These are phyloP conservation scores for Solioccasus polychromus DNA, from an alignment of 768 basidiomycete genomes.

Conservation along the genomic window DNA sequence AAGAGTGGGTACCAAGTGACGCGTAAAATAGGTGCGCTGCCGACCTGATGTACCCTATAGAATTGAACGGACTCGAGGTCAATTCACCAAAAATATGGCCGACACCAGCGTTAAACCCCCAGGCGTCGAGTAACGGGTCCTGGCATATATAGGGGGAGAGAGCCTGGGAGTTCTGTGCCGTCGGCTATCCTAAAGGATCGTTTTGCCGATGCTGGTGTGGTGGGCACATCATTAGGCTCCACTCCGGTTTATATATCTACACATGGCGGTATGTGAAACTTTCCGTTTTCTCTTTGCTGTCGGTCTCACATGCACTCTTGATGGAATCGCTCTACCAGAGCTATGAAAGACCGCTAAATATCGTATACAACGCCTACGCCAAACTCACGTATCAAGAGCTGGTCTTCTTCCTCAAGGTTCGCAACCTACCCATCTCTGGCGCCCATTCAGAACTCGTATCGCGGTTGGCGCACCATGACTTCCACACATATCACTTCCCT, in stretches of 20 bases:
- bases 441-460: constrained; percentile 62
- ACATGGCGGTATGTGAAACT: constrained; percentile 41
- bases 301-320: constrained; percentile 24
- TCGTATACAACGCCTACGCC: constrained; percentile 68
- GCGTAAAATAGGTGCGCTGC: too few species aligned
- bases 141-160: too few species aligned
- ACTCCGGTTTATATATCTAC: constrained; percentile 3
- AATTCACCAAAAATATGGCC: too few species aligned
- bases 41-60: too few species aligned
- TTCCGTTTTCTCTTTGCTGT: background rate
- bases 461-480: constrained; percentile 71
- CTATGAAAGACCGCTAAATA: constrained; percentile 30
- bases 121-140: too few species aligned
- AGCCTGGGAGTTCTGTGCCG: too few species aligned
- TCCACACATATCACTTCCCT: constrained; percentile 66
- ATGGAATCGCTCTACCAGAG: constrained; percentile 10
- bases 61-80: too few species aligned
- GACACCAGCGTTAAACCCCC: too few species aligned
- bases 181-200: too few species aligned
- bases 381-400: constrained; percentile 67
- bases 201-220: too few species aligned
- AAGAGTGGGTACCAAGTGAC: too few species aligned
- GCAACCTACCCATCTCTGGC: constrained; percentile 66
- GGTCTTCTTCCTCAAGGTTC: constrained; percentile 69
- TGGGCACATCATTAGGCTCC: constrained; percentile 6